These are phyloP conservation scores for Starmerella cellae DNA, from an alignment of 805 yeast species.

Conservation along the genomic window DNA sequence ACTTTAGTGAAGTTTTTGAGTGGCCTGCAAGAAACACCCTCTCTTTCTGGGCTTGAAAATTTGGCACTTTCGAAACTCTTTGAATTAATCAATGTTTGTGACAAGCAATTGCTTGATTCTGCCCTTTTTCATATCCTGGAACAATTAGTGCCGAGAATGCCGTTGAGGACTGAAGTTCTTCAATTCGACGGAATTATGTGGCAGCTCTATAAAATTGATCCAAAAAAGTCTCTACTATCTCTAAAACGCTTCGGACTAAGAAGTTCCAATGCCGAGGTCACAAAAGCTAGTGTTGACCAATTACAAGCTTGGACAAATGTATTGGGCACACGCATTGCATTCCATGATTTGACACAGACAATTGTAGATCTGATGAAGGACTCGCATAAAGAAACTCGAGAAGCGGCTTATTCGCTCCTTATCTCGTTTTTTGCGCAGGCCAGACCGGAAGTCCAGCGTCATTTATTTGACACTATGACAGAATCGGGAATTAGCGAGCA, in stretches of 20 bases:
- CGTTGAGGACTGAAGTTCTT: not conserved
- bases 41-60: not conserved
- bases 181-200: not conserved
- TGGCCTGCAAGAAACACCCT: not conserved
- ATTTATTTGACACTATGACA: constrained; percentile 34
- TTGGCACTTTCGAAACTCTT: not conserved
- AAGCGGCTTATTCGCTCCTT: constrained; percentile 25
- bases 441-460: constrained; percentile 32
- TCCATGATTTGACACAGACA: constrained; percentile 26
- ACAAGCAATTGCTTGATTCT: not conserved
- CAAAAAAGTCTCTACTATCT: not conserved
- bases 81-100: not conserved
- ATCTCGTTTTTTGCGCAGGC: constrained; percentile 31
- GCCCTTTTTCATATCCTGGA: not conserved
- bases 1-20: not conserved
- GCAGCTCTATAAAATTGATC: not conserved
- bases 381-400: constrained; percentile 18
- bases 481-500: constrained; percentile 19
- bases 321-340: constrained; percentile 23
- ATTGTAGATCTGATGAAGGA: constrained; percentile 26
- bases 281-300: constrained; percentile 5
- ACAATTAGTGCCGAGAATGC: not conserved
- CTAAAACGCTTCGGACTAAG: not conserved
- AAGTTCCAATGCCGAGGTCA: not conserved
- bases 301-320: constrained; percentile 21